These are phyloP conservation scores for Lactarius deliciosus DNA, from an alignment of 768 basidiomycete species.

Conservation along the genomic window DNA sequence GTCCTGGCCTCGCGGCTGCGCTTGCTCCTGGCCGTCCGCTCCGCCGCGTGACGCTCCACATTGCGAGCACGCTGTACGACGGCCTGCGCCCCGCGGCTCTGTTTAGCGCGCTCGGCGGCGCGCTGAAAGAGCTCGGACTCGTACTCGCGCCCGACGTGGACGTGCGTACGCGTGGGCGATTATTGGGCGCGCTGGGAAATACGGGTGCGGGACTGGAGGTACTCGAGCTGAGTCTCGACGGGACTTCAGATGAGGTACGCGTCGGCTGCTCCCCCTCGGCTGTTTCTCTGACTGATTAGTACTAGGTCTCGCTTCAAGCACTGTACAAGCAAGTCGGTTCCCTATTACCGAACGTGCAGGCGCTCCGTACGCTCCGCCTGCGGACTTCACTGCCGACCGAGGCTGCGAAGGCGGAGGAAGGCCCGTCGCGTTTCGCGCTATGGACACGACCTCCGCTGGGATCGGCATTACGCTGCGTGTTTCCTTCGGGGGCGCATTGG, in stretches of 20 bases:
- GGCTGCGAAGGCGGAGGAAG: slow-evolving; percentile 37
- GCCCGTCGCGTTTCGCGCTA: slow-evolving; percentile 33
- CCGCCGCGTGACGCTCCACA: slow-evolving; percentile 29
- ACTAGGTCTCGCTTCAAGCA: slow-evolving; percentile 28
- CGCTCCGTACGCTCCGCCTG: slow-evolving; percentile 35
- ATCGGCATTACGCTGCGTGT: slow-evolving; percentile 30
- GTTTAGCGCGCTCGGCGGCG: slow-evolving; percentile 31
- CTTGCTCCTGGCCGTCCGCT: slow-evolving; percentile 35
- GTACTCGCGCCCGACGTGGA: slow-evolving; percentile 33
- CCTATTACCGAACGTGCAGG: slow-evolving; percentile 34
- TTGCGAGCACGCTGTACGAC: slow-evolving; percentile 38
- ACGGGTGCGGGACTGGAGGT: slow-evolving; percentile 33
- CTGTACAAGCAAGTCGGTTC: slow-evolving; percentile 35
- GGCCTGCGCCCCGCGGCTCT: slow-evolving; percentile 37
- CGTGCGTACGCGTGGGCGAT: slow-evolving; percentile 36
- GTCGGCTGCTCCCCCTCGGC: no score
- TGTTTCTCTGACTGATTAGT: background rate
- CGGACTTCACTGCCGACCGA: slow-evolving; percentile 42
- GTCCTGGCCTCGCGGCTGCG: slow-evolving; percentile 31
- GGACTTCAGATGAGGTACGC: slow-evolving; percentile 36
- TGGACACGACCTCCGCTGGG: slow-evolving; percentile 34
- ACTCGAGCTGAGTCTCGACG: slow-evolving; percentile 34
- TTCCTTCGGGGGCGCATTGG: slow-evolving; percentile 36
- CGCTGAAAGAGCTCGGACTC: slow-evolving; percentile 26
- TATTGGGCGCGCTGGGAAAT: slow-evolving; percentile 35